Conservation (phyloP, 2,329 filamentous ascomycete species). For the Stachybotrys echinatus region DNA sequence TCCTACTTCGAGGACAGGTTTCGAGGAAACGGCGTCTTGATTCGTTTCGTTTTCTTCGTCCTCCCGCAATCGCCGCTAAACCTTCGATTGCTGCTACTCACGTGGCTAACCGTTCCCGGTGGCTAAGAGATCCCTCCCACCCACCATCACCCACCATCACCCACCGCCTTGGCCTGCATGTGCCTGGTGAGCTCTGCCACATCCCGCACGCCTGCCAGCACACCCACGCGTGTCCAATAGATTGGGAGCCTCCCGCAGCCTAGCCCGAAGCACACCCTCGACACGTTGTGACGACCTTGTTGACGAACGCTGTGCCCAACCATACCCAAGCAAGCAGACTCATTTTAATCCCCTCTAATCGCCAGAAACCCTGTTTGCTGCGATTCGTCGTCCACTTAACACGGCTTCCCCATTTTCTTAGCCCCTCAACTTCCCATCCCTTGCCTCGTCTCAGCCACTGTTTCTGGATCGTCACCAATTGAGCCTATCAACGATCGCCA, state of each 20-base stretch:
- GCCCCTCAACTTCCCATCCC: slow-evolving; percentile 7
- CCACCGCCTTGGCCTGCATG: slow-evolving; percentile 53
- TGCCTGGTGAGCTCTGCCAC: slow-evolving; percentile 43
- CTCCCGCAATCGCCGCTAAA: slow-evolving; percentile 1
- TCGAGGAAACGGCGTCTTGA: slow-evolving; percentile 13
- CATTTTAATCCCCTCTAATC: slow-evolving; percentile 24
- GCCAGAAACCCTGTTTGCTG: slow-evolving; percentile 16
- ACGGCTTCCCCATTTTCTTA: slow-evolving; percentile 3
- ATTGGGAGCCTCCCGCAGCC: slow-evolving; percentile 36
- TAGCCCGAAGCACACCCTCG: slow-evolving; percentile 24
- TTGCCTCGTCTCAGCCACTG: slow-evolving; percentile 8
- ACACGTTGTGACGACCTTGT: slow-evolving; percentile 31
- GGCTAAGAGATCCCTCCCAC: slow-evolving; percentile 23
- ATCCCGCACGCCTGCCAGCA: slow-evolving; percentile 53
- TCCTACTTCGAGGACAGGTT: slow-evolving; percentile 16
- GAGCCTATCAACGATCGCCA: background rate
- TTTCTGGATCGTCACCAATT: slow-evolving; percentile 4
- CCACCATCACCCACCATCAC: slow-evolving; percentile 4
- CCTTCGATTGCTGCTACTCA: slow-evolving; percentile 23
- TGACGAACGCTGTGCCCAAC: slow-evolving; percentile 40
- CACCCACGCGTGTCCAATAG: slow-evolving; percentile 56
- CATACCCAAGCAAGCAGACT: slow-evolving; percentile 31
- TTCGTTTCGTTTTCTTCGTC: slow-evolving; percentile 9
- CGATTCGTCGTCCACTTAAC: slow-evolving; percentile 14
- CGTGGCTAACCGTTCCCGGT: slow-evolving; percentile 34